Base-by-base conservation (phyloP, 1,284 basidiomycete genomes). In the Papiliotrema terrestris region DNA sequence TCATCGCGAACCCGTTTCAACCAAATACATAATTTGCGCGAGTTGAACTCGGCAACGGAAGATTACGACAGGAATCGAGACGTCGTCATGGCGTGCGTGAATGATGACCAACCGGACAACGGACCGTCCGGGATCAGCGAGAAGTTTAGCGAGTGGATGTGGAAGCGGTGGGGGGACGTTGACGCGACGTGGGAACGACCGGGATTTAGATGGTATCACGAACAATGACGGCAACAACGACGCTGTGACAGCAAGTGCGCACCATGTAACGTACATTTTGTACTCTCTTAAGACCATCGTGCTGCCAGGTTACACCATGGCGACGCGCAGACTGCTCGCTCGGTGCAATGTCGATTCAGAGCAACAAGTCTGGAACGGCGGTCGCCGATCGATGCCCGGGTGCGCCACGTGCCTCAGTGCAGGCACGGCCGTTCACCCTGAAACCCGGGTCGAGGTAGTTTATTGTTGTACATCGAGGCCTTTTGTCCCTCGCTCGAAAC, bases 41-140 rank as follows among this genome's bases (percentile, higher is more conserved):
- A 68, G 29, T 49, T 73, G n/a, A 26, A 44, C 13, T 45, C 39
- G 4, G 49, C 58, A 3, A 19, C 68, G 8, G 49, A 51, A 17
- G 32, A 37, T 20, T 38, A 67, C n/a, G 57, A 61, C 19, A 46
- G 20, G 8, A 32, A 46, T 8, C 39, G 46, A 9, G 48, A 64
- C 13, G 22, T 70, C 20, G 60, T 66, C 0, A 52, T 73, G 59
- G 52, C 55, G 19, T 73, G 71, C 39, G 49, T 73, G 32, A 73
- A 73, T 51, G 71, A 73, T 57, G 70, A 73, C 57, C 67, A 68
- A 52, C 59, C 65, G 11, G 71, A 71, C 44, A 32, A 38, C 19
- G 39, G 32, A 15, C 26, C 25, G 35, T 45, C 50, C 20, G 36
- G 45, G 14, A 45, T 41, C 9, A 15, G n/a, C 17, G 53, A 47